phyloP scores from a whole-genome alignment of 2,329 filamentous ascomycete genomes.

The Claviceps africana region DNA sequence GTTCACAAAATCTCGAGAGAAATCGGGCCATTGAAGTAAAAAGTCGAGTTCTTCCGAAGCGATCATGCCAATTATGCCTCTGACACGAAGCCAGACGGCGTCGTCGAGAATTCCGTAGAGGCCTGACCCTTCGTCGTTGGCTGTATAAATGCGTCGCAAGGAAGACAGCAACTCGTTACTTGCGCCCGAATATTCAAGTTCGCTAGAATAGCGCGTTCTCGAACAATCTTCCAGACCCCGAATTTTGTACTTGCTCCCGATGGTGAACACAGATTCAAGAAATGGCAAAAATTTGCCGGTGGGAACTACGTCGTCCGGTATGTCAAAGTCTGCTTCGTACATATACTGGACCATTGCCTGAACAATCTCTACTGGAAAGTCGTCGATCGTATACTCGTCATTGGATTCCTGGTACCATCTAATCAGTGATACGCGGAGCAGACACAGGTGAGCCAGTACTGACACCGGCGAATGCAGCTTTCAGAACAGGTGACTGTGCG shows the following conservation, averaged over 20 bases:
- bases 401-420: not conserved
- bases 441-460: not conserved
- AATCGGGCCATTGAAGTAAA: not conserved
- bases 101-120: not conserved
- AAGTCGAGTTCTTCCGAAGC: too few species aligned
- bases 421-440: too few species aligned
- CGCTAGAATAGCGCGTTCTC: accelerated
- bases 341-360: not conserved
- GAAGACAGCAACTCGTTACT: not conserved
- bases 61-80: not conserved
- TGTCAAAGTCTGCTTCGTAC: not conserved
- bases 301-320: too few species aligned
- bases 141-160: not conserved
- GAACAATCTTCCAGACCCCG: not conserved
- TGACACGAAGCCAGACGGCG: not conserved
- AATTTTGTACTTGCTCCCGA: not conserved
- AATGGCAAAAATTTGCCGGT: not conserved
- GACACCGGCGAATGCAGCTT: not conserved
- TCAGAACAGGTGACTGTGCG: not conserved
- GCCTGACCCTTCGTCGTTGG: not conserved
- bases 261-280: not conserved
- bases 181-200: accelerated
- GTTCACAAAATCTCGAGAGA: not conserved
- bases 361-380: not conserved
- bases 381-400: not conserved